Percentiles rank a stretch among this genome's conserved stretches.
Conservation (phyloP, 2,329 filamentous ascomycete genomes). For the Trichoderma polysporum region DNA sequence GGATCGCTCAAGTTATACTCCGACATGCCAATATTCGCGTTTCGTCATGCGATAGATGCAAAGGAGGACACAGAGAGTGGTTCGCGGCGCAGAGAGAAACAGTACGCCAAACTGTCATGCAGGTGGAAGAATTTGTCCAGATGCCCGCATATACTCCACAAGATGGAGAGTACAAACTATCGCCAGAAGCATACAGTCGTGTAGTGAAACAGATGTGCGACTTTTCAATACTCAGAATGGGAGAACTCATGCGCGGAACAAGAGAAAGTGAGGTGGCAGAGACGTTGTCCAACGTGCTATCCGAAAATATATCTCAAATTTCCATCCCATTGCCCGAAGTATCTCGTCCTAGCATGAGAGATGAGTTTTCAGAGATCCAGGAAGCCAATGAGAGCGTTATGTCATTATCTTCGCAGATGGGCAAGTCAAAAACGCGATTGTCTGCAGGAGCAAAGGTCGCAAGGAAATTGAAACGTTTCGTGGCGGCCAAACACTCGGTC, state of each 20-base stretch:
- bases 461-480: slow-evolving; percentile 4
- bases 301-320: not conserved
- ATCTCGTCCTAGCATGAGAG: not conserved
- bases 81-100: not conserved
- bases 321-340: not conserved
- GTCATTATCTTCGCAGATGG: not conserved
- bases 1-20: not conserved
- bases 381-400: not conserved
- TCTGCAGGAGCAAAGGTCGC: not conserved
- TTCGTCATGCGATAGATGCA: not conserved
- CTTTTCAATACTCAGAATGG: not conserved
- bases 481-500: not conserved
- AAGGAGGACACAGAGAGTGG: slow-evolving; percentile 3
- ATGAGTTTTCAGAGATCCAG: not conserved
- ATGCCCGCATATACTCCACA: slow-evolving; percentile 8
- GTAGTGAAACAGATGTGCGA: slow-evolving; percentile 7
- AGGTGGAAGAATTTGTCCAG: not conserved
- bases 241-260: not conserved
- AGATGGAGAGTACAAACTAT: not conserved
- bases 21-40: slow-evolving; percentile 5
- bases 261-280: not conserved
- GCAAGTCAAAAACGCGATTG: not conserved
- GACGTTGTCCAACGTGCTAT: not conserved
- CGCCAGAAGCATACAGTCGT: not conserved
- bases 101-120: not conserved